Conservation (phyloP, 2,329 filamentous ascomycete species). For the Tolypocladium paradoxum region DNA sequence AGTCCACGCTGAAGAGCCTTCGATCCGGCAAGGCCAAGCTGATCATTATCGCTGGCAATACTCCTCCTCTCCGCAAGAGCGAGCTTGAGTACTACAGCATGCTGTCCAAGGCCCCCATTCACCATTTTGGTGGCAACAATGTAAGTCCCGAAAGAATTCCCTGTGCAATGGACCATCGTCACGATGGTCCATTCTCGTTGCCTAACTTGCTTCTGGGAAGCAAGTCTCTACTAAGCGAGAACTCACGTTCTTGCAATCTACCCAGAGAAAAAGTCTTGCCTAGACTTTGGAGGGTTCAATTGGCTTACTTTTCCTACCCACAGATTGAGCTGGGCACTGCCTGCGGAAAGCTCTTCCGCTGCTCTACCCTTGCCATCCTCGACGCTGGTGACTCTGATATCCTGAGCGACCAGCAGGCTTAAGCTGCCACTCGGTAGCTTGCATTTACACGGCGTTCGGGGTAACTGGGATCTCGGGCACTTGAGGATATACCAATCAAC, state of each 20-base stretch:
- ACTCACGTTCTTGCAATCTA: conserved; percentile 30
- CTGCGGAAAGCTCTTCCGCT: conserved; percentile 98
- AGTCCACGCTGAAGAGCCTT: conserved; percentile 63
- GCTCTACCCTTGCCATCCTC: conserved; percentile 92
- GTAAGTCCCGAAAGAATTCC: conserved; percentile 51
- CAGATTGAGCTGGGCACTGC: conserved; percentile 97
- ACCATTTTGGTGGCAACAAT: conserved; percentile 98
- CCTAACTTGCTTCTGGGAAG: conserved; percentile 6
- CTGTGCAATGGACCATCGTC: neutral
- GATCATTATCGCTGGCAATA: conserved; percentile 89
- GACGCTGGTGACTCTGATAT: conserved; percentile 99
- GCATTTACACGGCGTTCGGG: conserved; percentile 33
- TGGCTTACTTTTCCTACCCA: conserved; percentile 44
- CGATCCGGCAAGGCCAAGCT: conserved; percentile 97
- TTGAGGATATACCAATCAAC: conserved; percentile 26
- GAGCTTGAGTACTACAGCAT: conserved; percentile 95
- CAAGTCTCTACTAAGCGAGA: conserved; percentile 9
- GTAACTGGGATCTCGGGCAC: conserved; percentile 23
- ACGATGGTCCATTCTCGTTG: neutral
- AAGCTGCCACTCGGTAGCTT: conserved; percentile 21
- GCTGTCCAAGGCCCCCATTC: conserved; percentile 87
- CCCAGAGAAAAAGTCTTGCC: conserved; percentile 84
- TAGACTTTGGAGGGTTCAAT: conserved; percentile 80
- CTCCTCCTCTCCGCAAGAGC: conserved; percentile 92
- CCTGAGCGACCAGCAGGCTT: conserved; percentile 64